A percentile compares a stretch with the other conserved stretches of the same genome.
Evolutionary conservation across 177 flowering plant species (phyloP).

Genomic region (Tripterygium wilfordii): DNA sequence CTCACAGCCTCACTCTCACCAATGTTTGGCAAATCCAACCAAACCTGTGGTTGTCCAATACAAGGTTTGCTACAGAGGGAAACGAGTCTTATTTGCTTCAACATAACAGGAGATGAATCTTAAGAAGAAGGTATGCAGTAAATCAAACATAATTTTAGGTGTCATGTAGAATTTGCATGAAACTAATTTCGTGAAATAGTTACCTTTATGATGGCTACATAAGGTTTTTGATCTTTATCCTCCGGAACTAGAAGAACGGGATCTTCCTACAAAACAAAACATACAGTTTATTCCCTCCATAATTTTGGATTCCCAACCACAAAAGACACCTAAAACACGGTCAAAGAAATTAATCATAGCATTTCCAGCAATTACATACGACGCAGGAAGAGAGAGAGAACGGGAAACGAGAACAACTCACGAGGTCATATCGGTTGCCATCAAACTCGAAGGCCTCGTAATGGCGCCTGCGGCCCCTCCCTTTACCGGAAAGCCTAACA

Average conservation of each 20-base stretch:
- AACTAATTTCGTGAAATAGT: too few species aligned
- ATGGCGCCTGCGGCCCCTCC: slow-evolving; percentile 41
- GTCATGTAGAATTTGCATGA: too few species aligned
- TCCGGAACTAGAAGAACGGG: slow-evolving; percentile 83
- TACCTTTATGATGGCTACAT: slow-evolving; percentile 97
- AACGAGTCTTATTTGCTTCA: too few species aligned
- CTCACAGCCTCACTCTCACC: too few species aligned
- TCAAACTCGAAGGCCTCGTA: slow-evolving; percentile 61
- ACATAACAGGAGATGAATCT: too few species aligned
- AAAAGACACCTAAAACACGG: neutral
- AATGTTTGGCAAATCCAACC: too few species aligned
- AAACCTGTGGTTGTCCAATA: too few species aligned
- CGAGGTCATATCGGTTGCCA: slow-evolving; percentile 58
- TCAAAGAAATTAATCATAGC: neutral
- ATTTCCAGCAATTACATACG: neutral
- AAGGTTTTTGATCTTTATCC: slow-evolving; percentile 68
- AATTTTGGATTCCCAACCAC: neutral
- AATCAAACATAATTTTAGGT: too few species aligned
- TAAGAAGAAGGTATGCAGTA: too few species aligned
- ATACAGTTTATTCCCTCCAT: too few species aligned
- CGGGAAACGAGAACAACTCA: slow-evolving; percentile 21
- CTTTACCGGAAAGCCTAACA: slow-evolving; percentile 57
- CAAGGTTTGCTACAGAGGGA: too few species aligned
- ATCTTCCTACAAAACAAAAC: slow-evolving; percentile 59
- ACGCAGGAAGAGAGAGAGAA: neutral